Conservation (phyloP, 208 protist genomes). For the Chromosphaera perkinsii region DNA sequence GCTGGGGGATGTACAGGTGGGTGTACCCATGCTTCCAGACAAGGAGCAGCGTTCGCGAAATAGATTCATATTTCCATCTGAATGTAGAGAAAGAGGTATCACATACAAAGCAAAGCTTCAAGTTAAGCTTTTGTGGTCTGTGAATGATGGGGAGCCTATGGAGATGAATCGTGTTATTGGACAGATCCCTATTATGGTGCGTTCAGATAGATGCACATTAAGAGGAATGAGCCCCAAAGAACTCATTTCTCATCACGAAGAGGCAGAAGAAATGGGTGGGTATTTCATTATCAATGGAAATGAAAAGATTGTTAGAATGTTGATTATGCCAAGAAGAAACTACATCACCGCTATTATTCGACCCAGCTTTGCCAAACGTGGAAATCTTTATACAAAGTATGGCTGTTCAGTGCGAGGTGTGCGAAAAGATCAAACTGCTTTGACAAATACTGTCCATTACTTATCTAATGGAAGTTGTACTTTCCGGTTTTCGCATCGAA, state of each 20-base stretch:
- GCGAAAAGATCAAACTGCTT: conserved; percentile 24
- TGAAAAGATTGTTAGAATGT: conserved; percentile 91
- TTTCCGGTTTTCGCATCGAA: conserved; percentile 68
- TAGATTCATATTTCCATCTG: conserved; percentile 2
- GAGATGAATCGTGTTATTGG: conserved; percentile 29
- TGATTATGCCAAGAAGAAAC: conserved; percentile 89
- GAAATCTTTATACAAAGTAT: conserved; percentile 83
- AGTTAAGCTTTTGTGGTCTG: conserved; percentile 18
- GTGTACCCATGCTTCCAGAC: not conserved
- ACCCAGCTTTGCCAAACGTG: conserved; percentile 76
- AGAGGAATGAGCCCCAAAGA: conserved; percentile 39
- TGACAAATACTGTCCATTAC: conserved; percentile 94
- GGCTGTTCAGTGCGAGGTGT: conserved; percentile 88
- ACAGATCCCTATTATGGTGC: conserved; percentile 69
- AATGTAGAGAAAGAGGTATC: conserved; percentile 46
- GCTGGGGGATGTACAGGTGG: not conserved
- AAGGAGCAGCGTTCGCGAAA: not conserved
- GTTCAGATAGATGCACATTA: conserved; percentile 63
- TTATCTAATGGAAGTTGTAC: conserved; percentile 65
- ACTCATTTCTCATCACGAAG: conserved; percentile 16
- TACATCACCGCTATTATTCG: conserved; percentile 74
- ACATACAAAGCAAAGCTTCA: conserved; percentile 45
- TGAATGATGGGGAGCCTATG: conserved; percentile 14
- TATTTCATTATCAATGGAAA: conserved; percentile 97
- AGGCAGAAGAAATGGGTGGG: conserved; percentile 87